Evolutionary conservation across 140 eudicot species (phyloP), one percentile per base, ranked within the genome.

Genomic region (Anethum foeniculum): DNA sequence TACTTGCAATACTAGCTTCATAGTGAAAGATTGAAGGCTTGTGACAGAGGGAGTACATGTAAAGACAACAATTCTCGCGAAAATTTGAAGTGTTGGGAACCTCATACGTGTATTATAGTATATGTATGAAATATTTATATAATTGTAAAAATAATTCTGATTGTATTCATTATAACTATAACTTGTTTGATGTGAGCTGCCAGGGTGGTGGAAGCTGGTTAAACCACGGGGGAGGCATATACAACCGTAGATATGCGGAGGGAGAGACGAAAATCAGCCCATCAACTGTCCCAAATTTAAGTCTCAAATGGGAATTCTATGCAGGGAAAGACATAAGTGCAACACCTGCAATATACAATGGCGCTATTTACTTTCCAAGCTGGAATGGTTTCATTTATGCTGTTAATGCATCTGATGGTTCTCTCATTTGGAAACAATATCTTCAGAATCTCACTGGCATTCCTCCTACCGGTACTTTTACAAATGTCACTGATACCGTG

Each of bases 341-440:
- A 30, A 87, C 88, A 7, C 91, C 88, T 0, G 88, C 91, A 5
- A 60, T 87, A 49, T 80, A 7, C 62, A 52, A 85, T 3, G 88
- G 81, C 21, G 48, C 41, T 0, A 15, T 87, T 18, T 85, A 87
- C 62, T 85, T 85, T 30, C 88, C 88, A 0, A 72, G 81, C 73
- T 87, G 91, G 91, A 71, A 87, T 46, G 91, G 88, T 7, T 21
- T 62, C 75, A 15, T 87, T 0, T 87, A 82, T 16, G 91, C 88
- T 7, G 84, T 87, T 6, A 77, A 75, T 21, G 80, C 79, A 11
- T 32, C n/a, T 0, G 82, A 82, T 74, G 88, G 91, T 0, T 60
- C 83, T 19, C 81, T 87, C 1, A 77, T 85, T 2, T 87, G 91
- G 91, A 79, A 80, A 52, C 51, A 82, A 27, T 82, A 85, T 48